phyloP scores from a whole-genome alignment of 345 rosid species.

The Anastatica hierochuntica region DNA sequence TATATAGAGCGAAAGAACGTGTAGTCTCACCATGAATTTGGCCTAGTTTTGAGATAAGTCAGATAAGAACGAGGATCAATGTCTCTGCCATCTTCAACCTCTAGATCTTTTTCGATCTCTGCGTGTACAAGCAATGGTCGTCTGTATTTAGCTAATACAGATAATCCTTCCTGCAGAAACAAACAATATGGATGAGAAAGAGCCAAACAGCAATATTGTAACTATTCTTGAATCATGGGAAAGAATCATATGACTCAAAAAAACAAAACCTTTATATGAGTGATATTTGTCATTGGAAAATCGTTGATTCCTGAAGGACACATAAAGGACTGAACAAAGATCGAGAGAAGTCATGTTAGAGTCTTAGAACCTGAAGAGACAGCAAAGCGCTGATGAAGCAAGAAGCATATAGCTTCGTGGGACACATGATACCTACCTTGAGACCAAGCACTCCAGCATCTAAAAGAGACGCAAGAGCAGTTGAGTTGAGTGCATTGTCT shows the following conservation, averaged over 20 bases:
- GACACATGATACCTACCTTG: constrained; percentile 44
- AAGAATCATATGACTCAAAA: background rate
- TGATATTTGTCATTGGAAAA: constrained; percentile 85
- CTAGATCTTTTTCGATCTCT: constrained; percentile 46
- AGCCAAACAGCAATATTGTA: background rate
- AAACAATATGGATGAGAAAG: background rate
- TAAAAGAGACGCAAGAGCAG: constrained; percentile 59
- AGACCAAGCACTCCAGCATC: constrained; percentile 85
- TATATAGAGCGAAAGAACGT: background rate
- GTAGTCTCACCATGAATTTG: constrained; percentile 56
- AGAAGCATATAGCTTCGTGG: background rate
- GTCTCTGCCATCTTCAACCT: constrained; percentile 28
- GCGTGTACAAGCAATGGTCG: constrained; percentile 94
- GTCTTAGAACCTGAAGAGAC: background rate
- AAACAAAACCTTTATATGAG: constrained; percentile 68
- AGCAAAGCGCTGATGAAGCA: background rate
- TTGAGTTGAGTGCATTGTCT: constrained; percentile 73
- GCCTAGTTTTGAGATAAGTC: constrained; percentile 81
- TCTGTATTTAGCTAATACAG: constrained; percentile 65
- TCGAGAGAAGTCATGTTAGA: constrained; percentile 14
- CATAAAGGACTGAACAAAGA: constrained; percentile 73
- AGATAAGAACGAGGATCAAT: constrained; percentile 54
- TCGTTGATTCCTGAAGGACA: constrained; percentile 96
- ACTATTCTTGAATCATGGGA: background rate
- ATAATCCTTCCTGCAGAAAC: constrained; percentile 63